phyloP scores from a whole-genome alignment of 192 early-diverging fungal species.

The Thamnidium elegans region DNA sequence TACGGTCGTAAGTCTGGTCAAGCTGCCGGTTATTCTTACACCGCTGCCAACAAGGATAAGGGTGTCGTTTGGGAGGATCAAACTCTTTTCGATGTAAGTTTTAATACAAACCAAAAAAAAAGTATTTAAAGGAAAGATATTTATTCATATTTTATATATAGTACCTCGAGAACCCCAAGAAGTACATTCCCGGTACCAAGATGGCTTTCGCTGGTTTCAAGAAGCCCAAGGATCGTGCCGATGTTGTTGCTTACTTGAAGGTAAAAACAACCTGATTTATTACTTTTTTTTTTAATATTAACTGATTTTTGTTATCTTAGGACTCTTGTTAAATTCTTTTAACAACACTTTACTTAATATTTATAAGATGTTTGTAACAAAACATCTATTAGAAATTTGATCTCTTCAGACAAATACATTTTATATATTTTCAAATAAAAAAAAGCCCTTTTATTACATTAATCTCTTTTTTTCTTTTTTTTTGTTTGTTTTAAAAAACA shows the following conservation, averaged over 20 bases:
- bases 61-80: slow-evolving; percentile 85
- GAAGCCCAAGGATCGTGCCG: slow-evolving; percentile 76
- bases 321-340: not conserved
- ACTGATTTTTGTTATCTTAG: not conserved
- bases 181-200: slow-evolving; percentile 93
- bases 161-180: slow-evolving; percentile 99
- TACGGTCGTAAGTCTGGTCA: slow-evolving; percentile 88
- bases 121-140: not conserved
- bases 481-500: no score
- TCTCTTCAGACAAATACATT: no score
- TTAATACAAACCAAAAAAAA: not conserved
- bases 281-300: not conserved
- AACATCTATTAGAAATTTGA: no score
- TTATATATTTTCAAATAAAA: no score
- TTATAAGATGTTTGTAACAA: not conserved
- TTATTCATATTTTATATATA: slow-evolving; percentile 17
- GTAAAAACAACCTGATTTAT: slow-evolving; percentile 27
- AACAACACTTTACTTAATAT: not conserved
- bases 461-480: no score
- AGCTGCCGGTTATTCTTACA: slow-evolving; percentile 87
- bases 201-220: slow-evolving; percentile 97
- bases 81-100: slow-evolving; percentile 69
- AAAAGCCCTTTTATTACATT: no score
- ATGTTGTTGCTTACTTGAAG: slow-evolving; percentile 93
- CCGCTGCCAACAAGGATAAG: slow-evolving; percentile 86